phyloP scores from a whole-genome alignment of 768 basidiomycete genomes.

The Mycena floridula region DNA sequence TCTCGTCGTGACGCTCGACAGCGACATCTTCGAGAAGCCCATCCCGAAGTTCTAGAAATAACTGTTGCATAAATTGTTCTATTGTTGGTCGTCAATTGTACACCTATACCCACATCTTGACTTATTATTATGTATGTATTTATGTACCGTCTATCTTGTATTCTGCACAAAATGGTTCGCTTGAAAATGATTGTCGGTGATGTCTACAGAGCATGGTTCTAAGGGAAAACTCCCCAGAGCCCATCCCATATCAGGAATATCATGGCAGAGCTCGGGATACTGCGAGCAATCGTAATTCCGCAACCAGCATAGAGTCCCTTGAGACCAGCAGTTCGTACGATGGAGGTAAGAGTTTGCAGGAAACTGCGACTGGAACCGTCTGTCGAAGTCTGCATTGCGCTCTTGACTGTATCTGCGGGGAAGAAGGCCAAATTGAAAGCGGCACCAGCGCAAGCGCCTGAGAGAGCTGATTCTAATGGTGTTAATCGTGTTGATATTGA shows the following conservation, averaged over 20 bases:
- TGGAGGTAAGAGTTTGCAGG: conserved; percentile 53
- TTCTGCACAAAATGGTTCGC: no score
- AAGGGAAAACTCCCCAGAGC: conserved; percentile 49
- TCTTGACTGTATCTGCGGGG: conserved; percentile 94
- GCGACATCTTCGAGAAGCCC: no score
- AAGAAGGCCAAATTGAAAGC: conserved; percentile 86
- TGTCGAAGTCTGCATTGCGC: conserved; percentile 89
- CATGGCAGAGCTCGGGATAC: conserved; percentile 85
- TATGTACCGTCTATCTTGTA: no score
- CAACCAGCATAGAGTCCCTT: conserved; percentile 89
- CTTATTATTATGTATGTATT: no score
- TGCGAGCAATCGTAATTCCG: conserved; percentile 81
- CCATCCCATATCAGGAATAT: conserved; percentile 93
- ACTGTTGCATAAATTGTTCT: no score
- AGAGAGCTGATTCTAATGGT: conserved; percentile 78
- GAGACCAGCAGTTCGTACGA: conserved; percentile 73
- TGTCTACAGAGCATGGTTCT: no score
- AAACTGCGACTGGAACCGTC: conserved; percentile 50
- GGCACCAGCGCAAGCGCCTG: conserved; percentile 83
- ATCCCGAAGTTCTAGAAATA: no score
- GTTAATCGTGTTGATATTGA: not conserved
- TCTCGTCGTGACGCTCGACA: no score
- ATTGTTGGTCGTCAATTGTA: no score
- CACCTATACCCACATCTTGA: no score
- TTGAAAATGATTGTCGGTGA: no score